Evolutionary conservation across 768 basidiomycete genomes (phyloP), one percentile per base, ranked within the genome.

Genomic region (Leccinum variicolor): DNA sequence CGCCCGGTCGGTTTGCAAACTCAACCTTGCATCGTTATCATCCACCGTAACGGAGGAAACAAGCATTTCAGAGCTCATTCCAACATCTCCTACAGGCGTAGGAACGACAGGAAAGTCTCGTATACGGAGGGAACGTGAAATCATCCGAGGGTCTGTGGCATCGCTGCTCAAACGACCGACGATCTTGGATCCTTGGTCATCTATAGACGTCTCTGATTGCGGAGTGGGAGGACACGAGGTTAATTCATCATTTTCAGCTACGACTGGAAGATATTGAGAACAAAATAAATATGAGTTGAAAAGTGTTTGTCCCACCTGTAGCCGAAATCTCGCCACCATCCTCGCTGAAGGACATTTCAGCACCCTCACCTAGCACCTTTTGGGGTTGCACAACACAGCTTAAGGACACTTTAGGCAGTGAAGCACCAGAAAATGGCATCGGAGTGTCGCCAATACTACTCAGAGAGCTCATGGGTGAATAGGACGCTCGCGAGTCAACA

Each of bases 221-320:
- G 56, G 57, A 9, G 61, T 66, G 13, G 57, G 54, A 15, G 58
- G 57, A 54, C 52, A 11, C 1, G 59, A 52, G 10, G 49, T 43
- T 10, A 39, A 25, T 10, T 3, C 50, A 21, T 21, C 51, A 2
- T 56, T 47, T 15, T 59, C 49, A 3, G 11, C 51, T n/a, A 33
- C 57, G 2, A 48, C 13, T 21, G 46, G 52, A 8, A 46, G 19
- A 21, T 26, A 17, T 11, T 26, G 55, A 33, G 6, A 49, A 57
- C 2, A 10, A 10, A 29, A 29, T 1, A 17, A 31, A 8, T n/a
- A 21, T 7, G 9, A 21, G 36, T 4, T 50, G 39, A 23, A 1
- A 3, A 1, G 7, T 33, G 15, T 29, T 33, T 5, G 11, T 9
- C 19, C 6, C 9, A 4, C 31, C 13, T 17, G 33, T 29, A 45